Conservation (phyloP, 1,284 basidiomycete species). For the Puccinia triticina region DNA sequence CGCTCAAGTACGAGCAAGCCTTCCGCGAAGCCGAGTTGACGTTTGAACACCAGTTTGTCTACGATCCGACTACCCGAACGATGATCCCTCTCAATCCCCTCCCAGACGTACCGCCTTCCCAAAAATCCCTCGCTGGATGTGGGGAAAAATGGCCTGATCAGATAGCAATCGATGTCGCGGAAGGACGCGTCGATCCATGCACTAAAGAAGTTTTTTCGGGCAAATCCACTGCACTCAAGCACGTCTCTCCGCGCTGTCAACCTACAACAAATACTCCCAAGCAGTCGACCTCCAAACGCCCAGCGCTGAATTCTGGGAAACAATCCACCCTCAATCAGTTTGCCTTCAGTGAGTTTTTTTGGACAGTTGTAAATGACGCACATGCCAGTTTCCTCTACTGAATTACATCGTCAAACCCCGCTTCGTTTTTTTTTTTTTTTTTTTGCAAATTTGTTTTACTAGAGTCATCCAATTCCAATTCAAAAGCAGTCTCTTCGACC, state of each 20-base stretch:
- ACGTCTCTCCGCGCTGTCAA: not conserved
- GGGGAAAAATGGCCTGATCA: slow-evolving; percentile 38
- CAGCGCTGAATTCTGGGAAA: slow-evolving; percentile 16
- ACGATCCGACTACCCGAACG: slow-evolving; percentile 70
- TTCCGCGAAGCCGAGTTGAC: slow-evolving; percentile 62
- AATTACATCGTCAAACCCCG: no score
- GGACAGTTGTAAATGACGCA: not conserved
- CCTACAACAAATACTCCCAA: not conserved
- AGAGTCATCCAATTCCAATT: slow-evolving; percentile 1
- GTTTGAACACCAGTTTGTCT: slow-evolving; percentile 92
- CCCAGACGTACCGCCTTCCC: slow-evolving; percentile 58
- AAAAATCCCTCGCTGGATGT: slow-evolving; percentile 26
- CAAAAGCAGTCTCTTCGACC: not conserved
- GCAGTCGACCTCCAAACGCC: slow-evolving; percentile 15
- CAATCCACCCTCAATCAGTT: slow-evolving; percentile 46
- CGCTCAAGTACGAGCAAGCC: slow-evolving; percentile 67
- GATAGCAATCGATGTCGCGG: slow-evolving; percentile 38
- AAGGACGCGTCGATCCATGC: slow-evolving; percentile 38
- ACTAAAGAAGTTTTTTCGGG: slow-evolving; percentile 21
- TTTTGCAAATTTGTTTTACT: not conserved
- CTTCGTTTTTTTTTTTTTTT: not conserved
- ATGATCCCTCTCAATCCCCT: slow-evolving; percentile 73
- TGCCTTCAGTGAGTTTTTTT: slow-evolving; percentile 43
- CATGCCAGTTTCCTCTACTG: not conserved
- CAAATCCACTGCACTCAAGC: not conserved